Evolutionary conservation across 768 basidiomycete species (phyloP).

Genomic region (Termitomyces sp.): DNA sequence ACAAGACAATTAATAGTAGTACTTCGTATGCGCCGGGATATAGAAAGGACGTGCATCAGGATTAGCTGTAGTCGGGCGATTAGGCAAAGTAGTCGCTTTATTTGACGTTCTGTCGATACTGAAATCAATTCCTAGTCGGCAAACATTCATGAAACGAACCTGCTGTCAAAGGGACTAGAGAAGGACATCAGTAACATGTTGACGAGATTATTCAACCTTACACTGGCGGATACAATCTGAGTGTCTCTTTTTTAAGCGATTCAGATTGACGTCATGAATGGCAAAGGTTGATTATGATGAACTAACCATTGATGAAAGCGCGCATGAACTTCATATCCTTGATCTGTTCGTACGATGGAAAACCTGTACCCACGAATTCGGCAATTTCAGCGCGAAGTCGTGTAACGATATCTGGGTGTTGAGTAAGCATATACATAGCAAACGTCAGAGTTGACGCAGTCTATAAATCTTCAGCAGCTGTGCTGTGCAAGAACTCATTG

Average conservation of each 20-base stretch:
- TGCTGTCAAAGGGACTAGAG: conserved; percentile 31
- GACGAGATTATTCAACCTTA: conserved; percentile 16
- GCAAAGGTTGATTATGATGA: neutral
- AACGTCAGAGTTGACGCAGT: conserved; percentile 49
- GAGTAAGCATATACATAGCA: conserved; percentile 47
- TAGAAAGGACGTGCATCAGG: conserved; percentile 32
- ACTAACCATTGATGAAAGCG: conserved; percentile 48
- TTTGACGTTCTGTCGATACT: conserved; percentile 14
- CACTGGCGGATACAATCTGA: conserved; percentile 50
- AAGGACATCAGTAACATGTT: neutral
- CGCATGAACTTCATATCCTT: conserved; percentile 53
- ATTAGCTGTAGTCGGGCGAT: conserved; percentile 6
- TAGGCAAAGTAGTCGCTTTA: conserved; percentile 20
- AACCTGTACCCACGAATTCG: conserved; percentile 33
- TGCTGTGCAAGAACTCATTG: neutral
- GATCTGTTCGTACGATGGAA: conserved; percentile 51
- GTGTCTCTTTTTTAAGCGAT: conserved; percentile 31
- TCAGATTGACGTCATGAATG: neutral
- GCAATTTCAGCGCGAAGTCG: conserved; percentile 48
- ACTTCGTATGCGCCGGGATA: conserved; percentile 32
- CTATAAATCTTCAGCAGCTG: conserved; percentile 15
- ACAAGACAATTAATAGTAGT: neutral
- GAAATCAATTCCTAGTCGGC: neutral
- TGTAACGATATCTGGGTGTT: conserved; percentile 39
- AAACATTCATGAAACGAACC: conserved; percentile 10